These are phyloP conservation scores for Aegilops speltoides DNA, from an alignment of 176 grass and related monocot species.

Conservation along the genomic window DNA sequence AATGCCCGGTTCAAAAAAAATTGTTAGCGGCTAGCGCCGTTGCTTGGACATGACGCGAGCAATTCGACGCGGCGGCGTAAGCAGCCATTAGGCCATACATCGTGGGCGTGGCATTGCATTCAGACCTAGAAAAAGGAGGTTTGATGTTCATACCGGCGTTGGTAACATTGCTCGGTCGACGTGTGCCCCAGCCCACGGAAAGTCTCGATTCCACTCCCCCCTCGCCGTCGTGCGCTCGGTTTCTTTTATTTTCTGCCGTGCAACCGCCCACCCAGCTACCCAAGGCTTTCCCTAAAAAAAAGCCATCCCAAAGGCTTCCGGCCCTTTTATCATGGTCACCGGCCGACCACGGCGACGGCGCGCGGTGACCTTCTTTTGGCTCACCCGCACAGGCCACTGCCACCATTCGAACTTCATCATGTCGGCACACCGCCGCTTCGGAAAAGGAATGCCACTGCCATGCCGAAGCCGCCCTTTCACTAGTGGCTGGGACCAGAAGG, in stretches of 20 bases:
- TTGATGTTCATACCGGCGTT: not conserved
- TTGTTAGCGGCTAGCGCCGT: not conserved
- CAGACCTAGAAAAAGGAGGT: not conserved
- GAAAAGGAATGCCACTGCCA: not conserved
- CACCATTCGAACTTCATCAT: conserved; percentile 31
- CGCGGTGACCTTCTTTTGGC: too few relatives aligned
- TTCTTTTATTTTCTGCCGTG: not conserved
- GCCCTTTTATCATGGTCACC: too few relatives aligned
- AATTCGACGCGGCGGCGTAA: conserved; percentile 2
- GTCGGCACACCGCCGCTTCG: conserved; percentile 22
- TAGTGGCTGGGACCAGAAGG: not conserved
- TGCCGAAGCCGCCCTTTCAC: not conserved
- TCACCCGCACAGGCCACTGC: conserved; percentile 4
- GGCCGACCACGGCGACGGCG: too few relatives aligned
- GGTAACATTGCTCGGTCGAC: not conserved
- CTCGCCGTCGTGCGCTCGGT: not conserved
- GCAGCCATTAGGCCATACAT: not conserved
- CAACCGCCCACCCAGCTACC: not conserved
- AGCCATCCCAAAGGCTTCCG: too few relatives aligned
- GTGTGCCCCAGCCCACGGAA: not conserved
- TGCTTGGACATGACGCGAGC: conserved; percentile 16
- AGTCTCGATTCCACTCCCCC: not conserved
- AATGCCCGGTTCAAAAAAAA: too few relatives aligned
- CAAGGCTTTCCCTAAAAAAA: too few relatives aligned
- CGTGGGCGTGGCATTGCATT: not conserved